Evolutionary conservation across 495 filamentous ascomycete species (phyloP).

Genomic region (Sordaria brevicollis): DNA sequence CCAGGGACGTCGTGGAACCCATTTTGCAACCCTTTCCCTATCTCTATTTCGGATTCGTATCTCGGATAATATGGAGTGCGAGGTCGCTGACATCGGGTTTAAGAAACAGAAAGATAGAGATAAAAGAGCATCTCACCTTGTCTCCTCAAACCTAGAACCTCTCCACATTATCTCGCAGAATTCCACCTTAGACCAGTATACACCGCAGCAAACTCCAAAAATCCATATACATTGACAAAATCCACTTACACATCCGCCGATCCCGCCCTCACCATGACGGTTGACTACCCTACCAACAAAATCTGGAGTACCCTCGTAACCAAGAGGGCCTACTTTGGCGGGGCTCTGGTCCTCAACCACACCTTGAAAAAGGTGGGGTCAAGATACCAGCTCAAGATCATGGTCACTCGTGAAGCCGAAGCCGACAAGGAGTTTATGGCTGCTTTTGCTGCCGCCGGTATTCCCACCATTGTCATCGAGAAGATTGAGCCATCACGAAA

Average conservation of each 20-base stretch:
- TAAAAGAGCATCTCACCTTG: background rate
- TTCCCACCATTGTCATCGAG: conserved; percentile 30
- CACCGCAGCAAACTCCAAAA: background rate
- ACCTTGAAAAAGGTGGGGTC: conserved; percentile 23
- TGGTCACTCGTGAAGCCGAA: conserved; percentile 30
- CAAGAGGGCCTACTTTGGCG: conserved; percentile 30
- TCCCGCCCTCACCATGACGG: background rate
- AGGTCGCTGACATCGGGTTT: background rate
- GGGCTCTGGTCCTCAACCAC: conserved; percentile 27
- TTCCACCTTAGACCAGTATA: background rate
- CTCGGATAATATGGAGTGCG: background rate
- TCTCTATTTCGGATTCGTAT: background rate
- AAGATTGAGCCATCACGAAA: conserved; percentile 28
- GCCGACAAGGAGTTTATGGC: conserved; percentile 29
- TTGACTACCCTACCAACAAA: conserved; percentile 13
- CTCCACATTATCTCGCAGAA: background rate
- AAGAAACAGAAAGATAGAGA: background rate
- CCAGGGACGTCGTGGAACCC: background rate
- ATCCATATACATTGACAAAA: background rate
- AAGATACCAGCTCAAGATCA: conserved; percentile 29
- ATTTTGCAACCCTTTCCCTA: background rate
- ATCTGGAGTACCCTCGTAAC: conserved; percentile 33
- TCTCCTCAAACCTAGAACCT: background rate
- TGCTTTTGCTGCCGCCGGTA: conserved; percentile 26
- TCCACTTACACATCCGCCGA: background rate